These are phyloP conservation scores for Penicillium janthinellum DNA, from an alignment of 2,329 filamentous ascomycete species.

Conservation along the genomic window DNA sequence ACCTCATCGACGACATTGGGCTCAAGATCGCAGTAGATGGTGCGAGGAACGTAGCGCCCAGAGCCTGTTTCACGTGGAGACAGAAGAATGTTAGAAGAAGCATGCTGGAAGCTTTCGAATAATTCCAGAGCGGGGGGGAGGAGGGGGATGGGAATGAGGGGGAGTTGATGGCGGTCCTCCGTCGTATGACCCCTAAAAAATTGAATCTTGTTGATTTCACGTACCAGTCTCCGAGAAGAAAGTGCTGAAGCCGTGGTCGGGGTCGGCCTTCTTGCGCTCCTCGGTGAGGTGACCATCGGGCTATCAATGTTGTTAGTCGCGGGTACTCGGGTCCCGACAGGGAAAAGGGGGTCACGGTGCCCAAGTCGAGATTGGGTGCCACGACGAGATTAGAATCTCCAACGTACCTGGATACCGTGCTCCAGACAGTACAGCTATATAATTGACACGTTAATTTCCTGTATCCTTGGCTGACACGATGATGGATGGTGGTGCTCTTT, in stretches of 20 bases:
- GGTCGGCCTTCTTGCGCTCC: conserved; percentile 90
- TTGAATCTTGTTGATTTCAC: conserved; percentile 34
- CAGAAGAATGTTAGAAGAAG: conserved; percentile 21
- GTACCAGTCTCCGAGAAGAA: conserved; percentile 99
- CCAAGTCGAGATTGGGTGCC: conserved; percentile 22
- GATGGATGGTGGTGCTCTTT: conserved; percentile 46
- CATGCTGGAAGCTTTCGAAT: background rate
- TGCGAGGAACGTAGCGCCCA: conserved; percentile 98
- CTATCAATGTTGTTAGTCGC: conserved; percentile 54
- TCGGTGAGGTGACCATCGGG: conserved; percentile 98
- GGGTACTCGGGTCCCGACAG: conserved; percentile 23
- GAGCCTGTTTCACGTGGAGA: conserved; percentile 63
- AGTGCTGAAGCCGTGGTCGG: conserved; percentile 98
- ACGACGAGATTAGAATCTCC: conserved; percentile 20
- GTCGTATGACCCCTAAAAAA: background rate
- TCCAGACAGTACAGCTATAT: conserved; percentile 97
- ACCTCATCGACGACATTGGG: conserved; percentile 99
- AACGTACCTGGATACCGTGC: conserved; percentile 94
- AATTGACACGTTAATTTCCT: conserved; percentile 38
- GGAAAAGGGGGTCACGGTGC: conserved; percentile 24
- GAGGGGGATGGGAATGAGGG: background rate
- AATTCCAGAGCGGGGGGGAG: conserved; percentile 10
- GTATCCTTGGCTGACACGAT: conserved; percentile 15
- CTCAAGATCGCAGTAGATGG: conserved; percentile 99
- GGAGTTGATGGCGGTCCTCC: background rate